A percentile compares a stretch with the other conserved stretches of the same genome.
Conservation (phyloP, 2,329 filamentous ascomycete species). For the Fusarium ramigenum region DNA sequence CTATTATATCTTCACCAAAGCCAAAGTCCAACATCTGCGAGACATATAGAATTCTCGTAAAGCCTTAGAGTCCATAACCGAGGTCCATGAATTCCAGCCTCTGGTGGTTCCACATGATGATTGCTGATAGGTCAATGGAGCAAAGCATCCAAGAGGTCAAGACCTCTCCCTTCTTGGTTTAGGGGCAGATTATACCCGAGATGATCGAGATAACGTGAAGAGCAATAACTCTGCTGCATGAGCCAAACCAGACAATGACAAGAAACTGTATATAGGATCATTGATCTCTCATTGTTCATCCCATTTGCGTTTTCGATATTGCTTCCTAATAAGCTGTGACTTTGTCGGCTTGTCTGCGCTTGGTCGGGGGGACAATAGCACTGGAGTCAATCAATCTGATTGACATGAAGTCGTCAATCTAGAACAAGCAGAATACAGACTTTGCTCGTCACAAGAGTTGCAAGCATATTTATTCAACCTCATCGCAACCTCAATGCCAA, state of each 20-base stretch:
- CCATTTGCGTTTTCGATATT: rapidly evolving
- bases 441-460: rapidly evolving
- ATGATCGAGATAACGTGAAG: neutral
- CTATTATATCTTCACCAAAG: too few relatives aligned
- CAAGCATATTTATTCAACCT: neutral
- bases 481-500: neutral
- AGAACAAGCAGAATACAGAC: rapidly evolving
- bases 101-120: too few relatives aligned
- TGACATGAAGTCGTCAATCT: too few relatives aligned
- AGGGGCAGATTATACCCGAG: neutral
- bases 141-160: neutral
- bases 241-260: too few relatives aligned
- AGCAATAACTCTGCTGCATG: rapidly evolving
- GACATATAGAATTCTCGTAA: neutral
- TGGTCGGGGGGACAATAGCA: too few relatives aligned
- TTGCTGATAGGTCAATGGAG: neutral
- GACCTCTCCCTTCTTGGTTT: neutral
- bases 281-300: rapidly evolving
- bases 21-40: rapidly evolving
- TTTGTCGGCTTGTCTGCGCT: neutral
- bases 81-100: neutral
- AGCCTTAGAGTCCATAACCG: neutral
- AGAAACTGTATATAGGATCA: neutral
- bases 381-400: too few relatives aligned
- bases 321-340: neutral